A percentile compares a stretch with the other conserved stretches of the same genome.
Conservation (phyloP, 2,329 filamentous ascomycete genomes). For the Cladophialophora chaetospira region DNA sequence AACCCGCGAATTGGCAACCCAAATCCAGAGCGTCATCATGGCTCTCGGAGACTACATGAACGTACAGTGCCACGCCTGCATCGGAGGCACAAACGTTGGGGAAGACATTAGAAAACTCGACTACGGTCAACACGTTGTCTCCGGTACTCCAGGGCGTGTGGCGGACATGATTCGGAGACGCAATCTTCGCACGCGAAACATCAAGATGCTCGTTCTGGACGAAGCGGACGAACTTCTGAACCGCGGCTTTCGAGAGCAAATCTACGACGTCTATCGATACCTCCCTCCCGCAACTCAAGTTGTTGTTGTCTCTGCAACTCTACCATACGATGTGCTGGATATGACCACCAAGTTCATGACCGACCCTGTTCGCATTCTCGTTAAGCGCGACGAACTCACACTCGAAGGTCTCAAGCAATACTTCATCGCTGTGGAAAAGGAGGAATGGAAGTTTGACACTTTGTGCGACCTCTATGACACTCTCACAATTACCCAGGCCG, state of each 20-base stretch:
- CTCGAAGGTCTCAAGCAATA: constrained; percentile 98
- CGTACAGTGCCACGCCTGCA: constrained; percentile 97
- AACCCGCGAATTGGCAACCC: constrained; percentile 92
- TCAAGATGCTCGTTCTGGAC: constrained; percentile 77
- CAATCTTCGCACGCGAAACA: constrained; percentile 71
- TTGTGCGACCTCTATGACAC: constrained; percentile 98
- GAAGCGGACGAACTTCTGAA: constrained; percentile 81
- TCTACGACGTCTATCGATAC: constrained; percentile 98
- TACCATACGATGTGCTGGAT: constrained; percentile 96
- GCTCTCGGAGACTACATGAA: constrained; percentile 99
- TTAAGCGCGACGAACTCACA: constrained; percentile 98
- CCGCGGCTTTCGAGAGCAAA: constrained; percentile 95
- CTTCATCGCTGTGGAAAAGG: constrained; percentile 98
- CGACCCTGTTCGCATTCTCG: constrained; percentile 90
- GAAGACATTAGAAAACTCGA: constrained; percentile 98
- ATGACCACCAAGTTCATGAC: constrained; percentile 99
- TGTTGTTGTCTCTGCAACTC: constrained; percentile 94
- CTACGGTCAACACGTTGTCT: constrained; percentile 96
- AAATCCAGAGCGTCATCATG: constrained; percentile 98
- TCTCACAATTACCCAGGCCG: constrained; percentile 95
- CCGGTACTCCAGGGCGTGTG: constrained; percentile 94
- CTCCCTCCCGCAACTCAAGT: constrained; percentile 95
- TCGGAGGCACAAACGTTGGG: constrained; percentile 95
- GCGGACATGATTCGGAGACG: constrained; percentile 79
- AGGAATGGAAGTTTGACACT: constrained; percentile 99